Evolutionary conservation across 495 filamentous ascomycete species (phyloP).

Genomic region (Hypoxylon subgilvum): DNA sequence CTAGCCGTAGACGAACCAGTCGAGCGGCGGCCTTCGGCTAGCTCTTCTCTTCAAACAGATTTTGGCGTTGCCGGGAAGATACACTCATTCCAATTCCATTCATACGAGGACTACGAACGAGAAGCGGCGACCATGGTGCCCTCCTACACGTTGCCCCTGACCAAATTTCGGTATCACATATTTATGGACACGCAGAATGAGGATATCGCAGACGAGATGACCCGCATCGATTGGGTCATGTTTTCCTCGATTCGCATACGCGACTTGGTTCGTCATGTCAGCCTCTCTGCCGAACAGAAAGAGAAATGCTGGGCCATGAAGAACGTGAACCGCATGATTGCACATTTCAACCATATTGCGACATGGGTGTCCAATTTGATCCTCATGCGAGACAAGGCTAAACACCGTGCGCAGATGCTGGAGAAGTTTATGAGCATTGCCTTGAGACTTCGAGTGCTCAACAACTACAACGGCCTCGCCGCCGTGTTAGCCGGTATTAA

Average conservation of each 20-base stretch:
- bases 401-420: constrained; percentile 85
- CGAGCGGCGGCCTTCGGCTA: constrained; percentile 53
- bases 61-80: constrained; percentile 27
- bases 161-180: constrained; percentile 80
- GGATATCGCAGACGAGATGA: constrained; percentile 87
- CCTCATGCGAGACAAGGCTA: constrained; percentile 91
- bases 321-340: constrained; percentile 91
- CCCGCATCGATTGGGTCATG: constrained; percentile 95
- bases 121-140: constrained; percentile 73
- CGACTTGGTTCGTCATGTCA: constrained; percentile 90
- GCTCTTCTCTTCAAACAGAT: constrained; percentile 46
- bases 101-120: constrained; percentile 74
- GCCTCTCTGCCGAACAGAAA: constrained; percentile 70
- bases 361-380: constrained; percentile 91
- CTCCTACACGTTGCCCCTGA: constrained; percentile 62
- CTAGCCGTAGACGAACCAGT: constrained; percentile 51
- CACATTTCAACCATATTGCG: constrained; percentile 94
- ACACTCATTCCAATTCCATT: constrained; percentile 60
- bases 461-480: constrained; percentile 96
- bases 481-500: constrained; percentile 94
- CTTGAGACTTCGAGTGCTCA: constrained; percentile 81
- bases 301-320: constrained; percentile 79
- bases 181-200: constrained; percentile 82
- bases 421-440: constrained; percentile 94
- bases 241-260: constrained; percentile 95